Evolutionary conservation across 768 basidiomycete genomes (phyloP).

Genomic region (Galerina marginata): DNA sequence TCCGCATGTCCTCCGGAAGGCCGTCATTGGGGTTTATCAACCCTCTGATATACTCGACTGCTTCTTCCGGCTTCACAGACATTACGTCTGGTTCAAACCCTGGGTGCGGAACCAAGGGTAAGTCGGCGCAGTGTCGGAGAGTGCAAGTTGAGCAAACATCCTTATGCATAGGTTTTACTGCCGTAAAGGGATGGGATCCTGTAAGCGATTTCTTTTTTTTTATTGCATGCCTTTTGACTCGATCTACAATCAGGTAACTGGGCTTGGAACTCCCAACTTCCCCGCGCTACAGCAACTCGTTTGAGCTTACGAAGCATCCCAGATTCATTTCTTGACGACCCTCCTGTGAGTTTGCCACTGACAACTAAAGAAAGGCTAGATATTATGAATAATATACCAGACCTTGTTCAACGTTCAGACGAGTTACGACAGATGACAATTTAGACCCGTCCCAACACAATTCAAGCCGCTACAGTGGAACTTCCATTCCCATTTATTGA

Average conservation of each 20-base stretch:
- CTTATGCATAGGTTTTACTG: conserved; percentile 28
- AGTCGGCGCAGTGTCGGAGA: conserved; percentile 15
- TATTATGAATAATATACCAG: too few species aligned
- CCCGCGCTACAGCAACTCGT: conserved; percentile 50
- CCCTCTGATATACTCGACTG: conserved; percentile 49
- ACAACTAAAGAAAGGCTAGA: too few species aligned
- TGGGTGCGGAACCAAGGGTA: conserved; percentile 62
- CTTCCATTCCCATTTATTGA: too few species aligned
- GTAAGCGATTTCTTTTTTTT: conserved; percentile 34
- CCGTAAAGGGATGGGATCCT: conserved; percentile 44
- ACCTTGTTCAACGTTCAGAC: too few species aligned
- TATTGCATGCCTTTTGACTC: background rate
- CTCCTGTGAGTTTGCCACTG: too few species aligned
- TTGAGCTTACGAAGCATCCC: conserved; percentile 15
- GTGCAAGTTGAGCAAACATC: background rate
- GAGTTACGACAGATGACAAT: too few species aligned
- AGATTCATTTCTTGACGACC: too few species aligned
- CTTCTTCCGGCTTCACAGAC: conserved; percentile 55
- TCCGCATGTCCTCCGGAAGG: conserved; percentile 51
- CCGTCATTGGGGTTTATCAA: conserved; percentile 65
- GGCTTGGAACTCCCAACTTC: conserved; percentile 68
- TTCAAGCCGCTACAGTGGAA: too few species aligned
- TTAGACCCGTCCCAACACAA: too few species aligned
- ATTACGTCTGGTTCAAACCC: conserved; percentile 68
- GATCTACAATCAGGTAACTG: conserved; percentile 53